Evolutionary conservation across 192 early-diverging fungal species (phyloP), one percentile per base, ranked within the genome.

Genomic region (Gryganskiella cystojenkinii): DNA sequence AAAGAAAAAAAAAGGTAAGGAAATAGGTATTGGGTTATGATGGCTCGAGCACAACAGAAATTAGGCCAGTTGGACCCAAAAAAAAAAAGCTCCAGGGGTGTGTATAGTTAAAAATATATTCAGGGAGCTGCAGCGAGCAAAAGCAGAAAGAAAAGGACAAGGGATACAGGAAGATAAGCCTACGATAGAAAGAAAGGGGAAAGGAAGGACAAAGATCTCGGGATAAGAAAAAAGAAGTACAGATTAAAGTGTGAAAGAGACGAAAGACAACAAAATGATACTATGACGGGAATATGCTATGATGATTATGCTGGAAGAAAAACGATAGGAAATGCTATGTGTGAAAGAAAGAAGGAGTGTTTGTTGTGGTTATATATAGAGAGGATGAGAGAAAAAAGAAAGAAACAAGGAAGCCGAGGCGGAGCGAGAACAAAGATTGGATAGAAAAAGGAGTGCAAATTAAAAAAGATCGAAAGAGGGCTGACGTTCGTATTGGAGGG

Each of bases 331-430:
- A 42, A 55, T 13, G 25, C 24, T 4, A 64, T 40, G 25, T 10
- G 28, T 30, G 17, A 44, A 25, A 24, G 37, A 43, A 34, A 52
- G 13, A 61, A 61, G 33, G 4, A n/a, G 27, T 59, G 24, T 31
- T 49, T 44, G 40, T 13, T 4, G 43, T 25, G 57, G 13, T 42
- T 42, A 33, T 13, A 27, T 54, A 54, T 54, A 25, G n/a, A 27
- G 15, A 14, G 8, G 49, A 52, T 42, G 22, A 37, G 22, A 27
- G 15, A 53, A 20, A 45, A 31, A n/a, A 31, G 13, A 47, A 33
- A 52, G 56, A 61, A 53, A 47, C 15, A 42, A 34, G 46, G 42
- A 33, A 22, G 54, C 17, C 31, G 43, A 43, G 25, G 47, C 22
- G 31, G 1, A 15, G 31, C n/a, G 55, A 35, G 59, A 24, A 59